These are phyloP conservation scores for Xylariaceae sp. DNA, from an alignment of 2,329 filamentous ascomycete genomes.

Conservation along the genomic window DNA sequence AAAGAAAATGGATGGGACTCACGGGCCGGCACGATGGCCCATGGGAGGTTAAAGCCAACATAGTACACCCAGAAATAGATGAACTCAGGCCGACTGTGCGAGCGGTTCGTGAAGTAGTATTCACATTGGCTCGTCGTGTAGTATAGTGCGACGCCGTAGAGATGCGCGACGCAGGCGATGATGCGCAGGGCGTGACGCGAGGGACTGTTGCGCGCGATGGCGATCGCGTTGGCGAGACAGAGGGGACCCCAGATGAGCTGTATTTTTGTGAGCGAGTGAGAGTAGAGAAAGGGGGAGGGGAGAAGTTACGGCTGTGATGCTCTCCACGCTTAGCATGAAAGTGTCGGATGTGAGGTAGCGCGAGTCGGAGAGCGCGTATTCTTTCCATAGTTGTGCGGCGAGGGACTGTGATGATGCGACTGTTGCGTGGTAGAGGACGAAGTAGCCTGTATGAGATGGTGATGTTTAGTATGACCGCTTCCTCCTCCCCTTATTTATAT, in stretches of 20 bases:
- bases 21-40: constrained; percentile 53
- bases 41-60: constrained; percentile 55
- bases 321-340: constrained; percentile 84
- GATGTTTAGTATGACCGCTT: background rate
- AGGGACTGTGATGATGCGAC: constrained; percentile 65
- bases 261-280: background rate
- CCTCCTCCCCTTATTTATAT: too few relatives aligned
- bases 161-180: constrained; percentile 47
- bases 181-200: constrained; percentile 49
- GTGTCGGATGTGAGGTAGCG: constrained; percentile 76
- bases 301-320: constrained; percentile 62
- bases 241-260: constrained; percentile 57
- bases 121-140: constrained; percentile 53
- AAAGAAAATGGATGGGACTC: constrained; percentile 29
- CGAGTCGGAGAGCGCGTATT: constrained; percentile 83
- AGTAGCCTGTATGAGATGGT: constrained; percentile 54
- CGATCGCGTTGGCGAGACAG: constrained; percentile 44
- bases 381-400: constrained; percentile 86
- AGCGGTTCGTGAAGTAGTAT: constrained; percentile 39
- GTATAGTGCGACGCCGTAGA: constrained; percentile 60
- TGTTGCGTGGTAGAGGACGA: constrained; percentile 60
- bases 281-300: background rate
- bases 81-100: constrained; percentile 54
- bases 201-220: constrained; percentile 40
- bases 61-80: constrained; percentile 62